Evolutionary conservation across 768 basidiomycete genomes (phyloP), one percentile per base, ranked within the genome.

Genomic region (Artomyces pyxidatus): DNA sequence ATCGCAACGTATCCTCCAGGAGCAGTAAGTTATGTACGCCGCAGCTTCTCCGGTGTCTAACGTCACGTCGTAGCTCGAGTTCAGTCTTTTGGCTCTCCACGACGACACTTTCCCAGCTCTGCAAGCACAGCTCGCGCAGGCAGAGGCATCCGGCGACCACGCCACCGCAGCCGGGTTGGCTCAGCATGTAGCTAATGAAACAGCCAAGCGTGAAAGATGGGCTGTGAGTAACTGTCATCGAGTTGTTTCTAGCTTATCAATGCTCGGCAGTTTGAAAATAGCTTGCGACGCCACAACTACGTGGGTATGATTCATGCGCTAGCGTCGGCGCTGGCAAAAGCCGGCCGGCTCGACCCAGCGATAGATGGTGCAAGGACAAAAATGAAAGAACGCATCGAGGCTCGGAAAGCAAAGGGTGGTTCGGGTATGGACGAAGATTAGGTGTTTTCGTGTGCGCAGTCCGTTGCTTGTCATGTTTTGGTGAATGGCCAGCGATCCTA

Each of bases 1-100:
- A 99, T 99, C 68, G 80, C 76, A 19, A 94, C 89, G 10, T 95
- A 99, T 66, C 92, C 92, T 9, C 66, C 78, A 17, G 92, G 88
- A 55, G 83, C 93, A 52, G 91, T 96, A 68, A 59, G 86, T 73
- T 14, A 51, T 29, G 47, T 19, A 21, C n/a, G 23, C 26, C 25
- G 22, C 19, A n/a, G 17, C 27, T 1, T 25, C 21, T 29, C n/a
- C 19, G 16, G 30, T 44, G 25, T 45, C 6, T 45, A 23, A 9
- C 1, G 32, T 41, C 44, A 22, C 28, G n/a, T 47, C 35, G 25
- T 28, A 94, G 91, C 73, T 95, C 46, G 89, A 94, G 62, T 97
- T 97, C 71, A 93, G 86, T 65, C 77, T 97, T 29, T 79, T 96
- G 29, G 91, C 89, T 6, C 70, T 99, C 38, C 83, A 85, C 47